Conservation (phyloP, 257 asterid species). For the Scutellaria barbata region DNA sequence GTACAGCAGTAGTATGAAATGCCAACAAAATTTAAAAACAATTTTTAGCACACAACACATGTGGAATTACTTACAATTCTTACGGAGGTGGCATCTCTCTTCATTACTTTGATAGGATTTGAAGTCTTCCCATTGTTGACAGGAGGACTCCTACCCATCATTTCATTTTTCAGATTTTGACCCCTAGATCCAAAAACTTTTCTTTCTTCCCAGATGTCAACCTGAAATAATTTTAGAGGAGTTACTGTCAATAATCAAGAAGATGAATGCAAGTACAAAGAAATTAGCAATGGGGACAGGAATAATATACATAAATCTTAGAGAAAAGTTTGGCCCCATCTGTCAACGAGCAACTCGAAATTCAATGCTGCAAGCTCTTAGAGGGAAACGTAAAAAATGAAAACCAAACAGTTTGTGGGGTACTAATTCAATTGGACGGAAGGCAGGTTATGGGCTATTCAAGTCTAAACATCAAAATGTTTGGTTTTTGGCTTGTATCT, state of each 20-base stretch:
- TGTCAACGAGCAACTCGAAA: background rate
- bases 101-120: constrained; percentile 79
- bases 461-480: no score
- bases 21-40: constrained; percentile 27
- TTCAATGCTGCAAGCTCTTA: constrained; percentile 8
- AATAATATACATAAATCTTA: constrained; percentile 16
- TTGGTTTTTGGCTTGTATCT: no score
- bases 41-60: background rate
- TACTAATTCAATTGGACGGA: no score
- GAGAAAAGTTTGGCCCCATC: constrained; percentile 14
- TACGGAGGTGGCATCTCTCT: constrained; percentile 79
- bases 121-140: constrained; percentile 51
- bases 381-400: constrained; percentile 17
- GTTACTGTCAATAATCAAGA: constrained; percentile 7
- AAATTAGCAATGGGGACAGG: constrained; percentile 7
- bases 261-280: background rate
- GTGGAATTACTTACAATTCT: constrained; percentile 67
- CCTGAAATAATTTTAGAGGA: constrained; percentile 49
- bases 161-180: constrained; percentile 78
- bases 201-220: constrained; percentile 93
- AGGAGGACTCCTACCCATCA: constrained; percentile 64
- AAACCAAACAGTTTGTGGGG: background rate
- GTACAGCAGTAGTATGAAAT: constrained; percentile 15
- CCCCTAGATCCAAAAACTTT: constrained; percentile 97
- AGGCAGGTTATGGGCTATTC: no score